These are phyloP conservation scores for Stephanodiscus triporus DNA, from an alignment of 108 stramenopile species.

Conservation along the genomic window DNA sequence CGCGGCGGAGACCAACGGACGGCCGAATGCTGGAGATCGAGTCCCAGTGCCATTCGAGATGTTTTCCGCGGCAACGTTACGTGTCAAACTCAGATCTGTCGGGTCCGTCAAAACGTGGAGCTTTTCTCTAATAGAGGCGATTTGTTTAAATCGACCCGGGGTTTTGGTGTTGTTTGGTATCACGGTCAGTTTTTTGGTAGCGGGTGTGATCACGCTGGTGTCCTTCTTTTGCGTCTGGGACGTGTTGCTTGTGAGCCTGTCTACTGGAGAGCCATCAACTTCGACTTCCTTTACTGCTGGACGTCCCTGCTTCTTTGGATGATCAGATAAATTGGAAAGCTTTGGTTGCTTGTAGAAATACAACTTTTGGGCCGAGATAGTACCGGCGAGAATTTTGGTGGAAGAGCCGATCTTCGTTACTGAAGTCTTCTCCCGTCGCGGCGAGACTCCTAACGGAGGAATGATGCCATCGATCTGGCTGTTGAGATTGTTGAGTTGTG, in stretches of 20 bases:
- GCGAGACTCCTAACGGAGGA: background rate
- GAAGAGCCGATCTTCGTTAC: background rate
- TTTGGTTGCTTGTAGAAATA: conserved; percentile 26
- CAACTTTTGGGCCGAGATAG: conserved; percentile 12
- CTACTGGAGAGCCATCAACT: background rate
- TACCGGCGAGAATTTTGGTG: background rate
- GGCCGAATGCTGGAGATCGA: background rate
- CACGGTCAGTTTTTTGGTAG: background rate
- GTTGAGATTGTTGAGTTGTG: conserved; percentile 29
- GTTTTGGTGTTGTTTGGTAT: background rate
- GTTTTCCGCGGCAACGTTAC: background rate
- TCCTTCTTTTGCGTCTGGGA: conserved; percentile 1
- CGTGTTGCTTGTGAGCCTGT: background rate
- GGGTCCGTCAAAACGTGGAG: background rate
- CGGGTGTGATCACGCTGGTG: background rate
- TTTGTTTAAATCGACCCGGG: conserved; percentile 6
- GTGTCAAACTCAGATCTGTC: background rate
- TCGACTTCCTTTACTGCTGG: background rate
- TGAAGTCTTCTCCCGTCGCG: background rate
- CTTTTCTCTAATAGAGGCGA: conserved; percentile 15
- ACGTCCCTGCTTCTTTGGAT: background rate
- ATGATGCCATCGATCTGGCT: conserved; percentile 16
- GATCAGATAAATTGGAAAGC: background rate
- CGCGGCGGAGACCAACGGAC: background rate
- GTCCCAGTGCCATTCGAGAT: background rate